Percentiles rank a stretch among this genome's conserved stretches.
Conservation (phyloP, 306 rosid species). For the Calophaca sinica region DNA sequence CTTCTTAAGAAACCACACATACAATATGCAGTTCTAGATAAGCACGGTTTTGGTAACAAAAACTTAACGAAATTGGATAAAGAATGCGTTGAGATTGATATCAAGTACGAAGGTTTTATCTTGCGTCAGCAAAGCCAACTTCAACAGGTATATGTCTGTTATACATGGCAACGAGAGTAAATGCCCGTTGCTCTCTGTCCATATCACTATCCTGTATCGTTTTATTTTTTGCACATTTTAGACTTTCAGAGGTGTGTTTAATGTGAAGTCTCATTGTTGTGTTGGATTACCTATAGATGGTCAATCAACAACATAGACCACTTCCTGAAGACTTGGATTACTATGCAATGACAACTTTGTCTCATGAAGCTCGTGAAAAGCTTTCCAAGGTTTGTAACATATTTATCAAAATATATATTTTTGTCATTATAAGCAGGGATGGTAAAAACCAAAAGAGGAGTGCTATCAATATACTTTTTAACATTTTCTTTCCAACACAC, state of each 20-base stretch:
- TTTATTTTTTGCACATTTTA: conserved; percentile 1
- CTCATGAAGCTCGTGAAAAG: conserved; percentile 90
- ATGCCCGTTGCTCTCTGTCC: no score
- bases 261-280: conserved; percentile 37
- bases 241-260: conserved; percentile 10
- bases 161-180: no score
- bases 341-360: conserved; percentile 81
- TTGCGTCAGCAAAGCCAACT: conserved; percentile 89
- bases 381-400: conserved; percentile 77
- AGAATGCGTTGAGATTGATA: conserved; percentile 91
- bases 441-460: not conserved
- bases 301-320: conserved; percentile 82
- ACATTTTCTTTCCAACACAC: no score
- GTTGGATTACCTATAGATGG: conserved; percentile 64
- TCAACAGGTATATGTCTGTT: conserved; percentile 68
- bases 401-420: conserved; percentile 13
- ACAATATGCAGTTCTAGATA: conserved; percentile 74
- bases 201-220: not conserved
- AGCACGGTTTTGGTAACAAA: conserved; percentile 82
- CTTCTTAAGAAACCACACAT: conserved; percentile 98
- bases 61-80: conserved; percentile 75
- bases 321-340: conserved; percentile 92
- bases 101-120: conserved; percentile 97
- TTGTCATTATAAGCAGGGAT: conserved; percentile 17
- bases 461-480: no score